phyloP scores from a whole-genome alignment of 352 stramenopile species.

The Phytopythium oedochilum region DNA sequence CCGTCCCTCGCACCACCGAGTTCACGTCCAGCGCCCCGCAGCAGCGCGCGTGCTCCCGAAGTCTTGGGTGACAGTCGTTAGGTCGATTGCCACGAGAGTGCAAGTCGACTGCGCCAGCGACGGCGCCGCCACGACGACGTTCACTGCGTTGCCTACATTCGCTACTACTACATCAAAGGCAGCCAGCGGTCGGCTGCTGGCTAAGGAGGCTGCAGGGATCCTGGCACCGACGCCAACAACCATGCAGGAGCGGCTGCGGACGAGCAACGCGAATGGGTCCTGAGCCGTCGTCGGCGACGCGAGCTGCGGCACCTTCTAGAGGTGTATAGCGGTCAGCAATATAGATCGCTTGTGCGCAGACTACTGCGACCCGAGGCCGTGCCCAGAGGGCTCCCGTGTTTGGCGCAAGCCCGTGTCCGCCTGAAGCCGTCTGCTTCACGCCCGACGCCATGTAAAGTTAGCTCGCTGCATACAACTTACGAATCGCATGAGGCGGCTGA shows the following conservation, averaged over 20 bases:
- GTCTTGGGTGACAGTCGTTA: neutral
- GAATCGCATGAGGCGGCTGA: too few relatives aligned
- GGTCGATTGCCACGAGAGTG: neutral
- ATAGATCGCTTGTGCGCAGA: neutral
- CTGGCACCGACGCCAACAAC: too few relatives aligned
- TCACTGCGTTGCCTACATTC: neutral
- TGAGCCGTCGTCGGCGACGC: neutral
- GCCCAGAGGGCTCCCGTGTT: neutral
- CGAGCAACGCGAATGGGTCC: neutral
- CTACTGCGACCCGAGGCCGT: neutral
- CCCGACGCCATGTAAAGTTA: neutral
- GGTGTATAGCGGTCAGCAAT: neutral
- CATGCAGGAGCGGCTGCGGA: neutral
- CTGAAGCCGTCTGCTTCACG: neutral
- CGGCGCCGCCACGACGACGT: neutral
- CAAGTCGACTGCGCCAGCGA: neutral
- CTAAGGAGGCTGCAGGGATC: neutral
- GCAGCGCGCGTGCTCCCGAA: neutral
- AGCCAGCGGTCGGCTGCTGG: neutral
- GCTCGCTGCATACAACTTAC: neutral
- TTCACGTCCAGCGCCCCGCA: neutral
- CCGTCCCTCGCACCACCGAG: neutral
- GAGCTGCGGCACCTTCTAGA: constrained; percentile 1
- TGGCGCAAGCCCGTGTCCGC: neutral
- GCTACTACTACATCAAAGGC: neutral